These are phyloP conservation scores for Pseudoturritis turrita DNA, from an alignment of 345 rosid species.

Conservation along the genomic window DNA sequence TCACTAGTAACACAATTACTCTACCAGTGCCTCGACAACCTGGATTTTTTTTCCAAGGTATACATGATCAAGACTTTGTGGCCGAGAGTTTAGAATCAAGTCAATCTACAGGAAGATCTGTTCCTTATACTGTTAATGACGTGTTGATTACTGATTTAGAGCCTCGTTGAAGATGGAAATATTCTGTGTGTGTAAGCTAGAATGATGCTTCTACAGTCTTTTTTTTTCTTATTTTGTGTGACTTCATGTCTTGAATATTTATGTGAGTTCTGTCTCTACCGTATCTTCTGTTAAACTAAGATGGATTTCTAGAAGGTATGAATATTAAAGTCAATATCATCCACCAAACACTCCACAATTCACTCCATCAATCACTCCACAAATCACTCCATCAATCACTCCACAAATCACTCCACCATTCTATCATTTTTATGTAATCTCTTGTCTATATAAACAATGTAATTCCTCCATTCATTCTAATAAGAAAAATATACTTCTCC, in stretches of 20 bases:
- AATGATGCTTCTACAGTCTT: background rate
- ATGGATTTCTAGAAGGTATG: too few relatives aligned
- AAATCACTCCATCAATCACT: too few relatives aligned
- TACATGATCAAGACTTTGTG: background rate
- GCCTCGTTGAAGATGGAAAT: too few relatives aligned
- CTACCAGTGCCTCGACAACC: background rate
- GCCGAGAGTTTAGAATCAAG: background rate
- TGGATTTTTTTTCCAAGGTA: background rate
- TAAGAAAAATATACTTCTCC: too few relatives aligned
- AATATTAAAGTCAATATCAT: too few relatives aligned
- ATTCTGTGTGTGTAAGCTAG: background rate
- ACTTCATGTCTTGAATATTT: background rate
- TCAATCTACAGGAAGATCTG: background rate
- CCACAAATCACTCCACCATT: too few relatives aligned
- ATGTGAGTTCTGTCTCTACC: background rate
- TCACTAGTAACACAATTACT: background rate
- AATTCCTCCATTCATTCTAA: too few relatives aligned
- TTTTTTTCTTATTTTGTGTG: background rate
- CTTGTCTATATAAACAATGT: too few relatives aligned
- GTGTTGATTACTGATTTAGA: background rate
- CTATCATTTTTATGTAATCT: too few relatives aligned
- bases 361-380: too few relatives aligned
- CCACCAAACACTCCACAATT: too few relatives aligned
- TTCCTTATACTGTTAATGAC: background rate
- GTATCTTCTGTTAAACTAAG: background rate